phyloP scores from a whole-genome alignment of 352 stramenopile genomes.

The Pythium aristosporum region DNA sequence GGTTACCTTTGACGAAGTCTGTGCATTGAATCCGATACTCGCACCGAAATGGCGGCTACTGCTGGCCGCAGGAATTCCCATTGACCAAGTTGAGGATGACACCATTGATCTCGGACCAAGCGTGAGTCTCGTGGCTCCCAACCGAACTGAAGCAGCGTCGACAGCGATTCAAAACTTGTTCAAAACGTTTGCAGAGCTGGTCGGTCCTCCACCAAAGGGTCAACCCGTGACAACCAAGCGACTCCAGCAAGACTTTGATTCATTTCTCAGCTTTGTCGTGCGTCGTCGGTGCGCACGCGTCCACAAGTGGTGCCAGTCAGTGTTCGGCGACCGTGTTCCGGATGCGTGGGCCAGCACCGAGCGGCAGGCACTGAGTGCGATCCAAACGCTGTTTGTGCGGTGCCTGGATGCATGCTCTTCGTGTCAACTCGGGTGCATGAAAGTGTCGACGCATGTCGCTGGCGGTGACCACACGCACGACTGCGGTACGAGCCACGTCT shows the following conservation, averaged over 20 bases:
- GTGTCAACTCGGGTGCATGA: slow-evolving; percentile 67
- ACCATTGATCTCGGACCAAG: slow-evolving; percentile 51
- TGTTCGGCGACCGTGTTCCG: slow-evolving; percentile 37
- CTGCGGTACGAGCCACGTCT: slow-evolving; percentile 53
- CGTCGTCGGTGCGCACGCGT: slow-evolving; percentile 55
- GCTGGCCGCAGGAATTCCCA: slow-evolving; percentile 13
- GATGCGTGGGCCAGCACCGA: slow-evolving; percentile 53
- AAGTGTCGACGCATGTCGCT: slow-evolving; percentile 38
- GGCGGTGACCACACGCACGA: slow-evolving; percentile 32
- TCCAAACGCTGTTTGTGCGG: slow-evolving; percentile 53
- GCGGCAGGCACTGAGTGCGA: slow-evolving; percentile 40
- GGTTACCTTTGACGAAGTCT: slow-evolving; percentile 32
- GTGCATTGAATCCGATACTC: slow-evolving; percentile 32
- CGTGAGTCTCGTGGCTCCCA: slow-evolving; percentile 20
- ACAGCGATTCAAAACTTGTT: slow-evolving; percentile 33
- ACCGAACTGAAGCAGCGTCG: slow-evolving; percentile 23
- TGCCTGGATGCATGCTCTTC: slow-evolving; percentile 54
- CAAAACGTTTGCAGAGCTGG: slow-evolving; percentile 31
- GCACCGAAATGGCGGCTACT: slow-evolving; percentile 36
- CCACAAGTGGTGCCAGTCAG: slow-evolving; percentile 38
- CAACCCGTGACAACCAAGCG: neutral
- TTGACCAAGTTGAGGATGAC: slow-evolving; percentile 39
- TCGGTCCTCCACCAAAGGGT: slow-evolving; percentile 9
- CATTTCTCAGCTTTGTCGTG: slow-evolving; percentile 55
- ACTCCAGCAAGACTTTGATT: slow-evolving; percentile 49